Evolutionary conservation across 495 filamentous ascomycete species (phyloP), one percentile per base, ranked within the genome.

Genomic region (Annulohypoxylon bovei): DNA sequence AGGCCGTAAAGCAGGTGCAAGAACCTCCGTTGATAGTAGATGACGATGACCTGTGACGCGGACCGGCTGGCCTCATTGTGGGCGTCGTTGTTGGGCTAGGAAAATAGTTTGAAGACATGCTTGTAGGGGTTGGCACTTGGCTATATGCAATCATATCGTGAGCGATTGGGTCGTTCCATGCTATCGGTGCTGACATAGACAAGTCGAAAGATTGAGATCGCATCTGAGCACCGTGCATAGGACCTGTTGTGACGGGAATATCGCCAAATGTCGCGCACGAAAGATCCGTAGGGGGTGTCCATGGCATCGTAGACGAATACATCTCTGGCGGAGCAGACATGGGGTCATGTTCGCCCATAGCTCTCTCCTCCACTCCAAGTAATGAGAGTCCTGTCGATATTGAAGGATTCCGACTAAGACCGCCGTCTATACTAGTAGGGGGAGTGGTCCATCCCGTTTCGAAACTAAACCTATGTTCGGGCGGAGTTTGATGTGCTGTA

Each of bases 1-100:
- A 85, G 8, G 74, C 77, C 7, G 77, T 78, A 61, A 85, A 85
- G 63, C 83, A 86, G 30, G 77, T 80, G 61, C 84, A 86, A 0
- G 71, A 73, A 14, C 74, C 70, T 23, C 73, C 68, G n/a, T 66
- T 60, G 23, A 69, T 68, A 63, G 69, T 63, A 16, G 77, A 62
- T 8, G 76, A 75, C 2, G 76, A 62, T 37, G 76, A 72, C 49
- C 79, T 77, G 0, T 80, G 74, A 18, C 77, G 74, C 20, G 75
- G 71, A 25, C 66, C 74, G 6, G 66, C 46, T 39, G 75, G 60
- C 23, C 75, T 68, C 46, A 76, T 71, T 14, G 76, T 75, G 8
- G 80, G 80, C 22, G 77, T 79, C 4, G 74, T 61, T 23, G 71
- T 73, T n/a, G 79, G 79, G 42, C 76, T 81, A 18, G 80, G 76